Evolutionary conservation across 2,329 filamentous ascomycete species (phyloP).

Genomic region (Calonectria montana): DNA sequence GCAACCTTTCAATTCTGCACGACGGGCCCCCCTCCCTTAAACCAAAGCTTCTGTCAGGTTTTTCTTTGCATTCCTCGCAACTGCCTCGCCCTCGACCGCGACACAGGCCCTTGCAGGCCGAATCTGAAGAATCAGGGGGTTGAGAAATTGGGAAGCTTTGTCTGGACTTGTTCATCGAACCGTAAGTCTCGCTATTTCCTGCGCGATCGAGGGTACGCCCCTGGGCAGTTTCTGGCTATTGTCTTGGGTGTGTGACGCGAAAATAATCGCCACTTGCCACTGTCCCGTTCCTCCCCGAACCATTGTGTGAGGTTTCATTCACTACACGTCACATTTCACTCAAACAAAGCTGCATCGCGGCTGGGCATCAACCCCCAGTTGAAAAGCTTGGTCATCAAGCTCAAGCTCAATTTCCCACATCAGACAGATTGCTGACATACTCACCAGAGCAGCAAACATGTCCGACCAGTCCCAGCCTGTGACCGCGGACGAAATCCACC

Average conservation of each 20-base stretch:
- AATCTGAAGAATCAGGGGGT: conserved; percentile 42
- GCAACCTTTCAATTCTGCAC: conserved; percentile 38
- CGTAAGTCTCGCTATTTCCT: conserved; percentile 39
- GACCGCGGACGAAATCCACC: conserved; percentile 47
- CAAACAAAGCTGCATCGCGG: conserved; percentile 1
- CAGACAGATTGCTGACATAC: conserved; percentile 32
- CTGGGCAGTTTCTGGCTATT: conserved; percentile 20
- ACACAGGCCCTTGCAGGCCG: conserved; percentile 40
- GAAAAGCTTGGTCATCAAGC: conserved; percentile 17
- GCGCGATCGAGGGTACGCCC: conserved; percentile 17
- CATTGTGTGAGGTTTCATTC: background rate
- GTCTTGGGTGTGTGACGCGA: conserved; percentile 1
- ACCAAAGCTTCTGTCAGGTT: conserved; percentile 23
- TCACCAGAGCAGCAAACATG: conserved; percentile 45
- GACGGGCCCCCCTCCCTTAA: conserved; percentile 17
- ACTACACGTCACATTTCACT: background rate
- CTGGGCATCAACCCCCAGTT: background rate
- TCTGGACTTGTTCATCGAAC: conserved; percentile 32
- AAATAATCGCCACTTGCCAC: background rate
- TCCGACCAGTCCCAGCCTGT: conserved; percentile 45
- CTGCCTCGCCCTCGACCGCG: conserved; percentile 31
- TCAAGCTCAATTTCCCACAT: conserved; percentile 2
- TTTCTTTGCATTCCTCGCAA: conserved; percentile 24
- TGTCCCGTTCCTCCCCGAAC: background rate
- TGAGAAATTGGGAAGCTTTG: conserved; percentile 38